These are phyloP conservation scores for Xylaria castorea DNA, from an alignment of 495 filamentous ascomycete genomes.

Conservation along the genomic window DNA sequence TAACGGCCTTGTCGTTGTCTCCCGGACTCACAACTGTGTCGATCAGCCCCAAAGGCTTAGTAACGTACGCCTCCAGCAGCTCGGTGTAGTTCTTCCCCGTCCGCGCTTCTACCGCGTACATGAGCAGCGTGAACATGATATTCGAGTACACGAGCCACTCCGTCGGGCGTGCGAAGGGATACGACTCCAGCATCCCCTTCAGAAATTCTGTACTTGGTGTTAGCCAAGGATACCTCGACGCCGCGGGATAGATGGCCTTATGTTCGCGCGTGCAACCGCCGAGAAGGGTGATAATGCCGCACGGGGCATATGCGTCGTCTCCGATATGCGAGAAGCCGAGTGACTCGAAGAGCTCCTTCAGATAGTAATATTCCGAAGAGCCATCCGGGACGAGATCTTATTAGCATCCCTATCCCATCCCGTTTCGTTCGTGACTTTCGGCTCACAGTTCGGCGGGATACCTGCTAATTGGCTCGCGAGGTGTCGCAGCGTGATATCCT, in stretches of 20 bases:
- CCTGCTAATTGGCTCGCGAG: conserved; percentile 55
- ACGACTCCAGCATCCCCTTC: conserved; percentile 41
- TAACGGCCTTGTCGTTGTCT: conserved; percentile 33
- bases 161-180: conserved; percentile 48
- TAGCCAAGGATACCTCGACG: neutral
- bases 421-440: neutral
- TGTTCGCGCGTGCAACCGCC: conserved; percentile 27
- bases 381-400: conserved; percentile 29
- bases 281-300: conserved; percentile 34
- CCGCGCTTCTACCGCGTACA: conserved; percentile 48
- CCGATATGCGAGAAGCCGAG: conserved; percentile 37
- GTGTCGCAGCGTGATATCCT: conserved; percentile 54
- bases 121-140: conserved; percentile 53
- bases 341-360: conserved; percentile 31
- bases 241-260: neutral
- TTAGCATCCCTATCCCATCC: neutral
- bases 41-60: conserved; percentile 48
- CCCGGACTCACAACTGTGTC: conserved; percentile 38
- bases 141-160: conserved; percentile 56
- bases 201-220: conserved; percentile 46
- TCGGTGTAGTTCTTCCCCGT: conserved; percentile 47
- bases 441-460: conserved; percentile 47
- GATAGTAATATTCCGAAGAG: conserved; percentile 38
- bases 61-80: conserved; percentile 47
- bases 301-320: conserved; percentile 32